Evolutionary conservation across 768 basidiomycete genomes (phyloP).

Genomic region (Lactarius quietus): DNA sequence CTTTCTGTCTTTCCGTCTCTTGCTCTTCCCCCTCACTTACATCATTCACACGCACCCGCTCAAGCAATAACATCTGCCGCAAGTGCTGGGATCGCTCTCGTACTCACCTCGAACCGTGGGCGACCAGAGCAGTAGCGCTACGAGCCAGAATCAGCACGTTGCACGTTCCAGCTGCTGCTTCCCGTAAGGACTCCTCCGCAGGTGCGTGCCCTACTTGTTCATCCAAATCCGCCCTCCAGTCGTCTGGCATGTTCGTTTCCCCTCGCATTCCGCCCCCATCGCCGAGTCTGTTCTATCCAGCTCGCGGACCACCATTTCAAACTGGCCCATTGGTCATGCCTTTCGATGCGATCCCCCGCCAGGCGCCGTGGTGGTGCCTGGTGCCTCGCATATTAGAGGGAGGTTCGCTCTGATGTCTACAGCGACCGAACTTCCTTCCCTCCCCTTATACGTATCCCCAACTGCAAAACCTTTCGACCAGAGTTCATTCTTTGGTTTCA

Average conservation of each 20-base stretch:
- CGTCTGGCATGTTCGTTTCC: not conserved
- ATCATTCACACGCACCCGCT: not conserved
- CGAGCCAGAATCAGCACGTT: conserved; percentile 4
- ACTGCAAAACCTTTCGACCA: too few relatives aligned
- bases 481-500: too few relatives aligned
- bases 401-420: conserved; percentile 25
- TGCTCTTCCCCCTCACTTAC: not conserved
- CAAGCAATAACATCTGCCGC: conserved; percentile 64
- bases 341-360: conserved; percentile 32
- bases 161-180: conserved; percentile 27
- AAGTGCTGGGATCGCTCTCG: conserved; percentile 72
- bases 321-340: conserved; percentile 26
- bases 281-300: too few relatives aligned
- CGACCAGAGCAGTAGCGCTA: not conserved
- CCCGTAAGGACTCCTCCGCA: conserved; percentile 20
- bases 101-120: conserved; percentile 53
- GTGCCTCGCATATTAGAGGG: conserved; percentile 71
- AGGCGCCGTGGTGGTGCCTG: conserved; percentile 50
- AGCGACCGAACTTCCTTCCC: too few relatives aligned
- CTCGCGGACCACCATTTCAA: not conserved
- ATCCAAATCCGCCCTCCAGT: not conserved
- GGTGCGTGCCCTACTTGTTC: too few relatives aligned
- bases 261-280: not conserved
- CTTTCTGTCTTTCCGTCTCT: not conserved
- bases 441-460: too few relatives aligned